Evolutionary conservation across 805 yeast genomes (phyloP), one percentile per base, ranked within the genome.

Genomic region (Zygoascus bituminiphila): DNA sequence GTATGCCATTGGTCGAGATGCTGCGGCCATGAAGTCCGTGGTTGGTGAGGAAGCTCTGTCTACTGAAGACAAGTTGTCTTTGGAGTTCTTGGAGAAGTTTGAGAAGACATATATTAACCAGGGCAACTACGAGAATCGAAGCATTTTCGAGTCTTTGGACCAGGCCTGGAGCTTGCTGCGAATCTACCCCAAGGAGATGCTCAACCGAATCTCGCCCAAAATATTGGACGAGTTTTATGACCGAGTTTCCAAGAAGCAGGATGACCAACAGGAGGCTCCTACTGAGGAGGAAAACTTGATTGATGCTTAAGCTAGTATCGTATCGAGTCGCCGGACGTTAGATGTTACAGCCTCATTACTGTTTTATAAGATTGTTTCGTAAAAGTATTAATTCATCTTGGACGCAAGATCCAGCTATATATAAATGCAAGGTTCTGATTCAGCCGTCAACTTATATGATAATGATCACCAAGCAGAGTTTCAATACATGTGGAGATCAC

Each of bases 31-130:
- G 99, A 93, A 93, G 74, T 96, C 98, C 12, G 99, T 93, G 58
- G 99, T 93, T 60, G 99, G 99, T 80, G 99, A 93, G 72, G 99
- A 93, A 72, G 98, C 99, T 31, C 76, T 93, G 63, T 88, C 97
- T 29, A 87, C 87, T 55, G 99, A 93, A 70, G 99, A 93, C 72
- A 94, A 94, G 73, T 77, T 93, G 57, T 93, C 98, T 2, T 78
- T 93, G 65, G 99, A 93, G 74, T 93, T 93, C 68, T 81, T 93
- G 73, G 98, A 94, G 67, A 93, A 93, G 74, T 93, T 93, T 61
- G 99, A 93, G 72, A 88, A 86, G 77, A 84, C 91, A 47, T 94
- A 94, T 63, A 88, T 93, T 61, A 64, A 88, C 42, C 99, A 93
- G 74, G 98, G 98, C 67, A 91, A 96, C 47, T 93, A 93, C 67